Base-by-base conservation (phyloP, 768 basidiomycete species). In the Udeniomyces megalosporus region DNA sequence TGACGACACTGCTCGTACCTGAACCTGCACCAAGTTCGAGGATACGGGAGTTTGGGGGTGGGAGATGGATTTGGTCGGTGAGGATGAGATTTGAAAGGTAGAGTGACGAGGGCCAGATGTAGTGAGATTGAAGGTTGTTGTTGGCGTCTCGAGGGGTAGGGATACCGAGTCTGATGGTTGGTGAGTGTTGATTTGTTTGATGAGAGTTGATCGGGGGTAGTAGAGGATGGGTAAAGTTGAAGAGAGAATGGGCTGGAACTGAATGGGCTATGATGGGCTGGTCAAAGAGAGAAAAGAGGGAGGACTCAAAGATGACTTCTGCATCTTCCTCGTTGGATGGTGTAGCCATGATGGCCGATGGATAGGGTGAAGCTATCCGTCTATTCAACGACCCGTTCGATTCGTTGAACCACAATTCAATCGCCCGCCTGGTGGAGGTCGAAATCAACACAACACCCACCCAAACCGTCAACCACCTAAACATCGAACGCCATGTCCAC, bases 21-120 rank as follows among this genome's bases (percentile, higher is more conserved):
- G 38, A 42, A 42, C 61, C 61, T 3, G 55, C 48, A 4, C 61
- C 61, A 0, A 57, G 47, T 31, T 58, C 61, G 7, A 35, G 31
- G 1, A 51, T 28, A 4, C 35, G 29, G 0, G 20, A 17, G 3
- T 12, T 15, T 1, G 44, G 29, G 10, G n/a, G 10, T 31, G 5
- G n/a, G 2, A 53, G 20, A 3, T 20, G 15, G 38, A 62, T 49
- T 0, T 24, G 15, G 10, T 15, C 53, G 4, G 47, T 24, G 26
- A 62, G 55, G 31, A 62, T 22, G 4, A 62, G 55, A 12, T 62
- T 47, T 3, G 61, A 29, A n/a, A 62, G 54, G 22, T 34, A 45
- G 11, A 62, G 47, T 20, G 55, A 56, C 10, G 54, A 57, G 14
- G 61, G 61, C 61, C 61, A 62, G 20, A 62, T 0, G 50, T 62